phyloP scores from a whole-genome alignment of 352 stramenopile genomes.

The Plasmopara viticola region DNA sequence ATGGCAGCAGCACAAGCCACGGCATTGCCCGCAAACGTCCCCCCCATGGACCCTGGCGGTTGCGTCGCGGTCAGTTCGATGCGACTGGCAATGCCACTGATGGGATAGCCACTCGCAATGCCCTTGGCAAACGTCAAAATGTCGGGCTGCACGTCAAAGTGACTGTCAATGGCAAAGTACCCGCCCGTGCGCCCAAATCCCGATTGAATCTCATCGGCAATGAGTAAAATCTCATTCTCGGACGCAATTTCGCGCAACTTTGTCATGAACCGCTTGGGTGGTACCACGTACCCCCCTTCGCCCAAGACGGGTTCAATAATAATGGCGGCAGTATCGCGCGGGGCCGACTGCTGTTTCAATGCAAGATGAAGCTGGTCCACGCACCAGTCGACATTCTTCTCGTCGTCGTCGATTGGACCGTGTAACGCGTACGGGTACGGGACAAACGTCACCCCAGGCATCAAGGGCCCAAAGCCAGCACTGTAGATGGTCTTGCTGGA shows the following conservation, averaged over 20 bases:
- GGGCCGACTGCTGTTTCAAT: conserved; percentile 87
- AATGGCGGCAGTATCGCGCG: conserved; percentile 84
- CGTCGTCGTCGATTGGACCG: conserved; percentile 74
- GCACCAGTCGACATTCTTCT: conserved; percentile 61
- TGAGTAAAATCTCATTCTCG: conserved; percentile 90
- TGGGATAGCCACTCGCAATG: conserved; percentile 88
- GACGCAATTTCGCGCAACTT: conserved; percentile 87
- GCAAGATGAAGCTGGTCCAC: conserved; percentile 81
- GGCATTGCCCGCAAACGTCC: conserved; percentile 90
- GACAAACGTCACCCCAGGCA: conserved; percentile 77
- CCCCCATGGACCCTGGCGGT: conserved; percentile 86
- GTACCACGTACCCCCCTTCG: conserved; percentile 89
- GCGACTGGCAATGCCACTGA: conserved; percentile 85
- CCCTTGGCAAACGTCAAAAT: conserved; percentile 92
- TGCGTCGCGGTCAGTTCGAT: conserved; percentile 82
- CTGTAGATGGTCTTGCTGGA: conserved; percentile 88
- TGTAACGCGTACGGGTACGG: conserved; percentile 87
- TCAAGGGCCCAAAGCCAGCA: conserved; percentile 78
- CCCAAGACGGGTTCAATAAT: conserved; percentile 89
- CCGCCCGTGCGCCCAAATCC: conserved; percentile 85
- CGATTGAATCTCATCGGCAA: conserved; percentile 91
- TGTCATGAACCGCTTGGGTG: conserved; percentile 89
- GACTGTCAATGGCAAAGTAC: conserved; percentile 83
- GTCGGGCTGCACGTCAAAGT: conserved; percentile 84
- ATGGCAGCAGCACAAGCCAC: conserved; percentile 89